Conservation (phyloP, 140 eudicot species). For the Flaveria floridana region DNA sequence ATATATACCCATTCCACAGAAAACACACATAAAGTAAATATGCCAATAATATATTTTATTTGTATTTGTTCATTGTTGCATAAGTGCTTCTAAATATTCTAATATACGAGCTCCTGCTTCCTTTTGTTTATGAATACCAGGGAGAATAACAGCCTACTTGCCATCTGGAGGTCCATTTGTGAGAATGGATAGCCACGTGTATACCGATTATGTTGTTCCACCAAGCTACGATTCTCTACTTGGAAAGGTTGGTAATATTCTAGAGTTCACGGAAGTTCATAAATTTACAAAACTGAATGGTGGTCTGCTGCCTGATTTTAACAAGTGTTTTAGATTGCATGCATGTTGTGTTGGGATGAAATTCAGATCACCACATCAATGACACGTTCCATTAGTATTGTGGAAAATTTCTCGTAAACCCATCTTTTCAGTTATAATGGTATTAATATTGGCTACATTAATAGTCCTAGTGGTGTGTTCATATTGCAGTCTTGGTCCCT, state of each 20-base stretch:
- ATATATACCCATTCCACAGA: neutral
- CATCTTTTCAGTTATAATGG: neutral
- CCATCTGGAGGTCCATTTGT: slow-evolving; percentile 99
- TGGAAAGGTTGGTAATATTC: slow-evolving; percentile 65
- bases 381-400: neutral
- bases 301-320: neutral
- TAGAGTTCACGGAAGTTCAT: neutral
- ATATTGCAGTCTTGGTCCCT: no score
- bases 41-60: no score
- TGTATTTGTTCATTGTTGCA: neutral
- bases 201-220: slow-evolving; percentile 92
- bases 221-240: slow-evolving; percentile 96
- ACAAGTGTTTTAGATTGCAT: neutral
- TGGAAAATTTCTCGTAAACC: neutral
- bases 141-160: slow-evolving; percentile 80
- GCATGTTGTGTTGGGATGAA: neutral
- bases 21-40: neutral
- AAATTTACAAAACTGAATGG: neutral
- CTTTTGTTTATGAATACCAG: slow-evolving; percentile 38
- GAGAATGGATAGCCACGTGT: slow-evolving; percentile 97
- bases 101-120: slow-evolving; percentile 16
- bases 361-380: neutral
- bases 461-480: no score
- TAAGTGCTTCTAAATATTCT: slow-evolving; percentile 10
- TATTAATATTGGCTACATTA: neutral